Evolutionary conservation across 1,284 basidiomycete species (phyloP).

Genomic region (Somion occarium): DNA sequence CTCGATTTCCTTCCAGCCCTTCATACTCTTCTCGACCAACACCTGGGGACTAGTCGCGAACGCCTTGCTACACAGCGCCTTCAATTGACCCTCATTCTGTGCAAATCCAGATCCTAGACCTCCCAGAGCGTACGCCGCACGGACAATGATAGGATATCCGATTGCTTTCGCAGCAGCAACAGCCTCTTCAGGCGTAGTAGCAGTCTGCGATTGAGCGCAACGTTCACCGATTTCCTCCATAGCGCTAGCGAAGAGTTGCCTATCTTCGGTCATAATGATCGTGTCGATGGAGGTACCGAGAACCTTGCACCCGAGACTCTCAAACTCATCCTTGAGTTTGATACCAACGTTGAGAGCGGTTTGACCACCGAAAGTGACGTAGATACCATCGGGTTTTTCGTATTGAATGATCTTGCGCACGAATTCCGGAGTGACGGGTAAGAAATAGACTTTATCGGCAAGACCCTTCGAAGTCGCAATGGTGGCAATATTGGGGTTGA

Average conservation of each 20-base stretch:
- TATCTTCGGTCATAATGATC: conserved; percentile 96
- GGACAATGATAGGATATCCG: conserved; percentile 96
- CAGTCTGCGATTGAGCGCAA: conserved; percentile 86
- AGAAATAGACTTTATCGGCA: conserved; percentile 99
- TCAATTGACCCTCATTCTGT: conserved; percentile 82
- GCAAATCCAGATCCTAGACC: conserved; percentile 96
- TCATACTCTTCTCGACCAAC: conserved; percentile 98
- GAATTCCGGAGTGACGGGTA: conserved; percentile 97
- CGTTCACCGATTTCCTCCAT: conserved; percentile 97
- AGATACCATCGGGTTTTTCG: conserved; percentile 98
- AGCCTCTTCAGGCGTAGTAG: conserved; percentile 83
- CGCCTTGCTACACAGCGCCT: conserved; percentile 86
- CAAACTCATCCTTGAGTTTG: conserved; percentile 96
- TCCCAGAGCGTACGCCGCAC: conserved; percentile 94
- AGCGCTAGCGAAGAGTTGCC: conserved; percentile 91
- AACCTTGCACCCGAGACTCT: conserved; percentile 82
- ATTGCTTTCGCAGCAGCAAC: conserved; percentile 80
- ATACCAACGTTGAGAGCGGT: conserved; percentile 97
- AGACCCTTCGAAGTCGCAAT: conserved; percentile 97
- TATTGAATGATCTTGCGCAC: conserved; percentile 97
- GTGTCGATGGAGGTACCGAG: conserved; percentile 97
- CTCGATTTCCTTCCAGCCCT: conserved; percentile 99
- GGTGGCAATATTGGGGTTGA: conserved; percentile 99
- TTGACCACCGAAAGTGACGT: conserved; percentile 98
- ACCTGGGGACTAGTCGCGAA: conserved; percentile 98